Conservation (phyloP, 1,284 basidiomycete species). For the Ustilago tritici region DNA sequence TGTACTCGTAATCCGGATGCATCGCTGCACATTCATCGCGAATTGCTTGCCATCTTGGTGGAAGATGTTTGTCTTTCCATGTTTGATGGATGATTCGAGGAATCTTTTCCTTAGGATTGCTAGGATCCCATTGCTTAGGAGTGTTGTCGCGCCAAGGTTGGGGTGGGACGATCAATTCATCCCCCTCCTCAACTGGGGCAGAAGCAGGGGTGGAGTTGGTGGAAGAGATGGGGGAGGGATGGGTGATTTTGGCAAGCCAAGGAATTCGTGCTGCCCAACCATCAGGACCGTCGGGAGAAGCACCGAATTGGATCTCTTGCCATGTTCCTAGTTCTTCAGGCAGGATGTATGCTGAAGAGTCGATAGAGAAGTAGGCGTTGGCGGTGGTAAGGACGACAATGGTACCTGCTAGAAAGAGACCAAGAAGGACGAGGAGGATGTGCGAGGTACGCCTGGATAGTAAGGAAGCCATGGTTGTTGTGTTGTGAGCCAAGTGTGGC, state of each 20-base stretch:
- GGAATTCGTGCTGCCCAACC: slow-evolving; percentile 53
- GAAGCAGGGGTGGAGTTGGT: slow-evolving; percentile 12
- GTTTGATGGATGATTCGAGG: slow-evolving; percentile 97
- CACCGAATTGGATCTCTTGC: slow-evolving; percentile 59
- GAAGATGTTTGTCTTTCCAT: slow-evolving; percentile 92
- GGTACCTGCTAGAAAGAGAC: slow-evolving; percentile 87
- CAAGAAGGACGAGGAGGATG: slow-evolving; percentile 79
- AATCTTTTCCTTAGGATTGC: slow-evolving; percentile 72
- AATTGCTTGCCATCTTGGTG: slow-evolving; percentile 80
- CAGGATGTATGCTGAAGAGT: slow-evolving; percentile 58
- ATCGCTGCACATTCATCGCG: slow-evolving; percentile 70
- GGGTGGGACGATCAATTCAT: slow-evolving; percentile 23
- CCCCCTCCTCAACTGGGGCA: slow-evolving; percentile 12
- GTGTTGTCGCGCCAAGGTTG: slow-evolving; percentile 52
- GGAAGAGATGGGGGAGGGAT: slow-evolving; percentile 3
- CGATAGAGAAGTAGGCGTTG: slow-evolving; percentile 88
- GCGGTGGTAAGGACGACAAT: slow-evolving; percentile 90
- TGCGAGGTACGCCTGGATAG: slow-evolving; percentile 56
- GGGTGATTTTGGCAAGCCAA: slow-evolving; percentile 51
- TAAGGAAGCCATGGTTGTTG: slow-evolving; percentile 41
- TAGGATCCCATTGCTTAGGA: slow-evolving; percentile 38
- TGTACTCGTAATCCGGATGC: slow-evolving; percentile 91
- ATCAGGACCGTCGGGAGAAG: slow-evolving; percentile 49
- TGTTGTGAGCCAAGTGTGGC: background rate
- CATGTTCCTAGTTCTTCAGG: slow-evolving; percentile 65